A percentile compares a stretch with the other conserved stretches of the same genome.
These are phyloP conservation scores for Cicer judaicum DNA, from an alignment of 306 rosid species.

Conservation along the genomic window DNA sequence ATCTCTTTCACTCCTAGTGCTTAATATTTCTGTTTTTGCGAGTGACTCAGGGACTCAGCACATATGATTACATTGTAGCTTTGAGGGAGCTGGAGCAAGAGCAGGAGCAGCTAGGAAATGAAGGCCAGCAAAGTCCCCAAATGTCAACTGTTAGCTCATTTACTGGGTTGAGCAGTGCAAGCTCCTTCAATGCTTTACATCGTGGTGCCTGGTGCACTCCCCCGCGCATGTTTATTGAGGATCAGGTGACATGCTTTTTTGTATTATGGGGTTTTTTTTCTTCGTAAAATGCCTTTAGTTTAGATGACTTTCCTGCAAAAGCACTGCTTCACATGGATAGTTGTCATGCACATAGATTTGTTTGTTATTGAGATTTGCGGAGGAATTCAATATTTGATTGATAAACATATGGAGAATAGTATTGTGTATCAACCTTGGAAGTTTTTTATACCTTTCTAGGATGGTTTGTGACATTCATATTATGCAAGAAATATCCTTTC, in stretches of 20 bases:
- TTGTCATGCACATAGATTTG: not conserved
- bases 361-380: not conserved
- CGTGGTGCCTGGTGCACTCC: constrained; percentile 99
- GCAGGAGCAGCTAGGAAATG: constrained; percentile 83
- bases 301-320: not conserved
- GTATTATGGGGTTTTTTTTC: not conserved
- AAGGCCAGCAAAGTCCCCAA: constrained; percentile 92
- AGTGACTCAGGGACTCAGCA: constrained; percentile 78
- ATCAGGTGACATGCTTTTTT: constrained; percentile 65
- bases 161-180: constrained; percentile 93
- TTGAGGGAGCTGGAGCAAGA: constrained; percentile 95
- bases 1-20: not conserved
- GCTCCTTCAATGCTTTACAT: constrained; percentile 85
- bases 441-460: not conserved
- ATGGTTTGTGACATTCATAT: not conserved
- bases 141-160: constrained; percentile 96
- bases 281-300: not conserved
- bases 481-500: not conserved
- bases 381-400: not conserved
- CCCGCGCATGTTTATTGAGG: constrained; percentile 87
- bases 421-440: not conserved
- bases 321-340: not conserved
- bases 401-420: not conserved
- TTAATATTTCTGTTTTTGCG: constrained; percentile 35
- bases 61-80: constrained; percentile 95